A percentile compares a stretch with the other conserved stretches of the same genome.
These are phyloP conservation scores for Narthecium ossifragum DNA, from an alignment of 106 monocot species.

Conservation along the genomic window DNA sequence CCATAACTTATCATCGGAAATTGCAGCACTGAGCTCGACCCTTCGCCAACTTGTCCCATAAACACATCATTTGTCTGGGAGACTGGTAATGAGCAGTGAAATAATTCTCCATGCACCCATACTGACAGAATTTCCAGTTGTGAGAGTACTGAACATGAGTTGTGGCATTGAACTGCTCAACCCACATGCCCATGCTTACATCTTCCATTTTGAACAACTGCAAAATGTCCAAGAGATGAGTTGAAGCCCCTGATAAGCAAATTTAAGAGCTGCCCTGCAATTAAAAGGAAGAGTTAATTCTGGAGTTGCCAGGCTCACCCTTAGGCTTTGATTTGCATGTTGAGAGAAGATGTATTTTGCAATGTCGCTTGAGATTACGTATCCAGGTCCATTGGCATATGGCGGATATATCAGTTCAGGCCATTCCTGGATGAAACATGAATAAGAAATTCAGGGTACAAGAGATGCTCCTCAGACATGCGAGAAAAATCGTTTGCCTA, in stretches of 20 bases:
- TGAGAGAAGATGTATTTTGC: slow-evolving; percentile 51
- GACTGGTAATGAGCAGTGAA: slow-evolving; percentile 95
- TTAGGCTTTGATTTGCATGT: slow-evolving; percentile 55
- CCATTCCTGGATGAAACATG: slow-evolving; percentile 67
- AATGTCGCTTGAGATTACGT: slow-evolving; percentile 77
- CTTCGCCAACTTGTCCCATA: slow-evolving; percentile 61
- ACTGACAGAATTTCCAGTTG: slow-evolving; percentile 89
- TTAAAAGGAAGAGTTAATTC: neutral
- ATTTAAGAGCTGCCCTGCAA: no score
- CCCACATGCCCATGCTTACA: slow-evolving; percentile 99
- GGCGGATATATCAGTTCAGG: slow-evolving; percentile 81
- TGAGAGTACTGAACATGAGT: slow-evolving; percentile 57
- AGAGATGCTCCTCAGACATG: neutral
- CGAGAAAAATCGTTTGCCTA: no score
- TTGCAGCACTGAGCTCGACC: slow-evolving; percentile 81
- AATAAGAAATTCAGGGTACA: no score
- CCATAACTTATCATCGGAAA: slow-evolving; percentile 37
- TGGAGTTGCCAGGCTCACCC: slow-evolving; percentile 23
- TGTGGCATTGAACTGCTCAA: slow-evolving; percentile 72
- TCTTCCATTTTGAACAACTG: slow-evolving; percentile 99
- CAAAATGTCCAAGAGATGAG: slow-evolving; percentile 9
- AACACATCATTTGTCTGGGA: slow-evolving; percentile 85
- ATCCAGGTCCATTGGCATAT: slow-evolving; percentile 92
- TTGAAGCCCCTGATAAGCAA: no score
- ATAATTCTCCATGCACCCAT: slow-evolving; percentile 83